A percentile compares a stretch with the other conserved stretches of the same genome.
Conservation (phyloP, 495 filamentous ascomycete species). For the Talaromyces borbonicus region DNA sequence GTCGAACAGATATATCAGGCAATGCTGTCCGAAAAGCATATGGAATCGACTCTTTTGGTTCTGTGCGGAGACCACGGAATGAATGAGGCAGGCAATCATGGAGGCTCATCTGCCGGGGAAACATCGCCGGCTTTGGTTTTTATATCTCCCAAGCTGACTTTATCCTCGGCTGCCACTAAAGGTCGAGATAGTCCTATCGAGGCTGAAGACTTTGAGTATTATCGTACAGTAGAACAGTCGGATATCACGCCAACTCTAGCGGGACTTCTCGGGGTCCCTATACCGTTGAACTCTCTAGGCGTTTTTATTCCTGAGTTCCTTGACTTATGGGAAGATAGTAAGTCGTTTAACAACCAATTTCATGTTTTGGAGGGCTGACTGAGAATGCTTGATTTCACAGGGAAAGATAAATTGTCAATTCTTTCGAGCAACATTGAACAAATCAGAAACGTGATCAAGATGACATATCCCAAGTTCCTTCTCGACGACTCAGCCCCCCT, state of each 20-base stretch:
- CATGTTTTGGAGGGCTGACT: not conserved
- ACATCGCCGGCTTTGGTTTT: constrained; percentile 90
- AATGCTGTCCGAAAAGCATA: constrained; percentile 57
- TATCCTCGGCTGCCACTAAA: no score
- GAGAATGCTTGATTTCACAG: constrained; percentile 20
- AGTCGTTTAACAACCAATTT: constrained; percentile 4
- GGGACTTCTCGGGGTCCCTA: constrained; percentile 74
- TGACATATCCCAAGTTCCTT: constrained; percentile 50
- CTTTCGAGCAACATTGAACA: constrained; percentile 69
- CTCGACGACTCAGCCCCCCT: constrained; percentile 30
- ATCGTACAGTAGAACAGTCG: constrained; percentile 76
- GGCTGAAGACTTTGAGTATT: constrained; percentile 59
- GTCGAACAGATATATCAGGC: constrained; percentile 66
- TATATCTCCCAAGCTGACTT: constrained; percentile 80
- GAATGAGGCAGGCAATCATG: constrained; percentile 98
- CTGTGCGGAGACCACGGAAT: constrained; percentile 94
- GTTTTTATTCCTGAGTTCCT: constrained; percentile 76
- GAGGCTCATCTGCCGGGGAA: constrained; percentile 84
- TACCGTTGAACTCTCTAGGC: constrained; percentile 87
- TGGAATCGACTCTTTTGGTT: constrained; percentile 71
- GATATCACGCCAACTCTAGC: constrained; percentile 89
- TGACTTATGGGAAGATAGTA: constrained; percentile 57
- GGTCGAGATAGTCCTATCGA: constrained; percentile 32
- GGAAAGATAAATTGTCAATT: constrained; percentile 50
- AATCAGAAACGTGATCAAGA: constrained; percentile 60